Evolutionary conservation across 352 stramenopile genomes (phyloP).

Genomic region (Pythium angustatum): DNA sequence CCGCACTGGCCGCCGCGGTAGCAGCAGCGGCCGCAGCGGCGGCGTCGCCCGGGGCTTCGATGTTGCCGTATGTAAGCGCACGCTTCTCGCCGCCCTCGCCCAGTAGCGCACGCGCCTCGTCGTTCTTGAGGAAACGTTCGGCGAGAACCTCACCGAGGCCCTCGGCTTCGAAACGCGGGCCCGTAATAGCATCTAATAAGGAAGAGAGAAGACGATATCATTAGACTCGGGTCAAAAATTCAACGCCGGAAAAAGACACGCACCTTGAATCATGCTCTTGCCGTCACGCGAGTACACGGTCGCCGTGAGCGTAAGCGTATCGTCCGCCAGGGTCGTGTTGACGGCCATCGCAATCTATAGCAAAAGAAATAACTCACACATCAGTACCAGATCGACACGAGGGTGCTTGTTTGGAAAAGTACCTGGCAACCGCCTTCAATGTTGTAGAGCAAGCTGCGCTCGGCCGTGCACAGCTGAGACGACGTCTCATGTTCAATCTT

Average conservation of each 20-base stretch:
- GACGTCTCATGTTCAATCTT: constrained; percentile 79
- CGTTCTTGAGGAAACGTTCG: constrained; percentile 56
- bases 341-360: constrained; percentile 87
- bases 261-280: constrained; percentile 56
- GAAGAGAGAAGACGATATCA: background rate
- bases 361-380: too few relatives aligned
- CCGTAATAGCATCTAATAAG: constrained; percentile 46
- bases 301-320: constrained; percentile 66
- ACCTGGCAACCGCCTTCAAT: constrained; percentile 88
- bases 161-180: constrained; percentile 56
- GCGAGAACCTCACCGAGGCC: constrained; percentile 68
- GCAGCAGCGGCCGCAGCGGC: constrained; percentile 48
- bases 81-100: constrained; percentile 70
- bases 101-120: constrained; percentile 49
- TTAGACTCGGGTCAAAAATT: background rate
- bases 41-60: constrained; percentile 67
- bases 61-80: constrained; percentile 75
- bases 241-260: background rate
- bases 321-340: constrained; percentile 60
- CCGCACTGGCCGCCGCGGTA: constrained; percentile 20
- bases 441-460: constrained; percentile 80
- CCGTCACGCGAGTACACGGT: constrained; percentile 76
- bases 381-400: too few relatives aligned
- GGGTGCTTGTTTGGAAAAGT: too few relatives aligned
- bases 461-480: constrained; percentile 75